Evolutionary conservation across 225 moss, liverwort and hornwort genomes (phyloP), one percentile per base, ranked within the genome.

Genomic region (Polytrichum commune): DNA sequence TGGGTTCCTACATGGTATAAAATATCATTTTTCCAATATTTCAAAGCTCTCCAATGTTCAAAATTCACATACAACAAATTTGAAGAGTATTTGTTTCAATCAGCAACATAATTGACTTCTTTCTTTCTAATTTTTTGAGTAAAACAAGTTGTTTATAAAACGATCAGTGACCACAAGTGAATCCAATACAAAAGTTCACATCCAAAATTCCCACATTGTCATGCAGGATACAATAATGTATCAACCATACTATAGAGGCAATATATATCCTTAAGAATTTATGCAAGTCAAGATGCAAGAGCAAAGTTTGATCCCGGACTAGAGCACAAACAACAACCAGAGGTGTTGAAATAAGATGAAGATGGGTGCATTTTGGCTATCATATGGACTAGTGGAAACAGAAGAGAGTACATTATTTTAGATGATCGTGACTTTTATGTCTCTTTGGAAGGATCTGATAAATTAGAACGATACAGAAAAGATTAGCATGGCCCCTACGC

Each of bases 381-480:
- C 33, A 33, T 33, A 33, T 2, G 0, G 8, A 33, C 8, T 33
- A 8, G 33, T 8, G 33, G 7, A 7, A 7, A 30, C 5, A 30
- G 30, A 30, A 6, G 5, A 30, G 30, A 30, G 30, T 30, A 30
- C 6, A 30, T 30, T 30, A 33, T 33, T 33, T 7, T 8, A 7
- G 33, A 33, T 33, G 1, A 8, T 33, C 7, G 1, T 33, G 33
- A 33, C 33, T 30, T 33, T 33, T 8, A 33, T 38, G 38, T 9
- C 38, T 71, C 79, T 73, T 72, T 71, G 78, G 80, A 74, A 77
- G 80, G 77, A 77, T 79, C 83, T 76, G 79, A 78, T 85, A 85
- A 85, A 79, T 85, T 85, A 79, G 79, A 85, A 85, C 82, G 74
- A 85, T 85, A 82, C 82, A 82, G 79, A 82, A 79, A 85, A 85